These are phyloP conservation scores for Fraxinus excelsior DNA, from an alignment of 257 asterid species.

Conservation along the genomic window DNA sequence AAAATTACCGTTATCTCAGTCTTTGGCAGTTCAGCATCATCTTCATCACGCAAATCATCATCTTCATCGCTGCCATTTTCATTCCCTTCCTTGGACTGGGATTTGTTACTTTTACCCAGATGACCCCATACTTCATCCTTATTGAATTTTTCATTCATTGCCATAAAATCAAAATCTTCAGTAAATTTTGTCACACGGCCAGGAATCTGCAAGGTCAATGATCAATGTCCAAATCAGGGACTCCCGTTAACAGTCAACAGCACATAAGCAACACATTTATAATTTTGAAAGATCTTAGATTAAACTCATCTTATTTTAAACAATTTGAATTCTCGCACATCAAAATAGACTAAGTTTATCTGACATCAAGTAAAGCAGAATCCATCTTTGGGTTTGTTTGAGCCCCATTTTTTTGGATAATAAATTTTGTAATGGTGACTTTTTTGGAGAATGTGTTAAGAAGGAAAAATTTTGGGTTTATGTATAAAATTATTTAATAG, in stretches of 20 bases:
- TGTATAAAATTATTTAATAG: too few species aligned
- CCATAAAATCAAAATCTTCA: conserved; percentile 91
- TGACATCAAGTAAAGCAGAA: neutral
- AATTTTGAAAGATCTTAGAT: neutral
- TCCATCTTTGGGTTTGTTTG: neutral
- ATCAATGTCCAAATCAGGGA: conserved; percentile 20
- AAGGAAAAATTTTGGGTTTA: too few species aligned
- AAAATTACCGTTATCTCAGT: conserved; percentile 60
- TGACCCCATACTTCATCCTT: conserved; percentile 99
- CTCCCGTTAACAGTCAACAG: neutral
- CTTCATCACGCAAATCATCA: conserved; percentile 49
- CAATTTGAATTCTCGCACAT: neutral
- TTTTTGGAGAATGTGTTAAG: too few species aligned
- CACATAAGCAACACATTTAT: neutral
- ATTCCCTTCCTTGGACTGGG: conserved; percentile 55
- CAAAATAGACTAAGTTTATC: neutral
- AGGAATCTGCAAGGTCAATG: conserved; percentile 49
- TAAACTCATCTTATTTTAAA: neutral
- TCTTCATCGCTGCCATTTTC: conserved; percentile 64
- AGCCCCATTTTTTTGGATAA: too few species aligned
- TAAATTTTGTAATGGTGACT: too few species aligned
- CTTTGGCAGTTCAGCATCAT: conserved; percentile 55
- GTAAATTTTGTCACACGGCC: conserved; percentile 70
- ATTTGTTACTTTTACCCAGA: conserved; percentile 71
- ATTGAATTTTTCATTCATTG: conserved; percentile 97